phyloP scores from a whole-genome alignment of 2,329 filamentous ascomycete species.

The Microdochium nivale region DNA sequence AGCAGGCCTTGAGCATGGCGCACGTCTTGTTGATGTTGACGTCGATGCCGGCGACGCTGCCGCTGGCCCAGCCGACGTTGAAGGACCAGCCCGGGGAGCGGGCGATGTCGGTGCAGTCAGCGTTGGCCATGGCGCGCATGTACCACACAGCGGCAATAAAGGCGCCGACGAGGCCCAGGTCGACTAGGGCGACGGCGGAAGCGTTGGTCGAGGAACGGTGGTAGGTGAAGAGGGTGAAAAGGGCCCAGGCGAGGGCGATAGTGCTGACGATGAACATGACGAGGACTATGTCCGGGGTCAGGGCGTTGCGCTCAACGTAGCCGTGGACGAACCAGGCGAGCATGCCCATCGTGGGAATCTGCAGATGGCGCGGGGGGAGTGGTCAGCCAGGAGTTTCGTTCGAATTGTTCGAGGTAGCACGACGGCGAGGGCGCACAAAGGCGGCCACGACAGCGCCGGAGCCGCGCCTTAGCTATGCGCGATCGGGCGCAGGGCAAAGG shows the following conservation, averaged over 20 bases:
- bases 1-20: conserved; percentile 84
- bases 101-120: conserved; percentile 61
- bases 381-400: conserved; percentile 1
- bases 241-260: conserved; percentile 52
- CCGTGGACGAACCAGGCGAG: conserved; percentile 57
- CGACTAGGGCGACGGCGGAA: conserved; percentile 51
- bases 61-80: conserved; percentile 33
- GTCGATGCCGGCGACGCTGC: conserved; percentile 27
- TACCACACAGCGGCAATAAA: conserved; percentile 55
- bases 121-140: conserved; percentile 48
- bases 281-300: conserved; percentile 55
- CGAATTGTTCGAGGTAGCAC: too few relatives aligned
- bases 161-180: conserved; percentile 53
- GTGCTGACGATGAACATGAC: conserved; percentile 60
- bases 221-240: conserved; percentile 59
- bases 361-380: not conserved
- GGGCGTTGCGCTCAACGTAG: conserved; percentile 44
- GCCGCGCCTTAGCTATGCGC: too few relatives aligned
- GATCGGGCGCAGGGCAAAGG: conserved; percentile 1
- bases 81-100: conserved; percentile 54
- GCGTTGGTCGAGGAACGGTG: conserved; percentile 53
- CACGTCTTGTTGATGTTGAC: conserved; percentile 65
- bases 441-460: too few relatives aligned
- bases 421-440: too few relatives aligned
- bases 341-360: conserved; percentile 61